Conservation (phyloP, 2,329 filamentous ascomycete genomes). For the Nothopassalora personata region DNA sequence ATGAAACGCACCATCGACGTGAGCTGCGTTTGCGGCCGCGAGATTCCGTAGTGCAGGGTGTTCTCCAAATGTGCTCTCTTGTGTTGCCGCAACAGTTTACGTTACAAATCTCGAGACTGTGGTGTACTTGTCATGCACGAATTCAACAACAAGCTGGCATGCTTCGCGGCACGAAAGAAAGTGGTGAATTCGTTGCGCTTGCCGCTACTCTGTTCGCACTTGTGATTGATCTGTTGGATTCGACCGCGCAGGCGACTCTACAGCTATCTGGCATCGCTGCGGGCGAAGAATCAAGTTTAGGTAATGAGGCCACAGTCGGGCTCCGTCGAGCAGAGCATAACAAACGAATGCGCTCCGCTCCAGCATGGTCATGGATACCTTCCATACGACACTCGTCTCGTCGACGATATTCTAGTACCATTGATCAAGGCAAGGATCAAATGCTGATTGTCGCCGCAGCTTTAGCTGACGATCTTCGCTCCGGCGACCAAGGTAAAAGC, state of each 20-base stretch:
- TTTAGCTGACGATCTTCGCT: slow-evolving; percentile 23
- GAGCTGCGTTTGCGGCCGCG: slow-evolving; percentile 25
- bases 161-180: slow-evolving; percentile 12
- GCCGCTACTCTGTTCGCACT: slow-evolving; percentile 38
- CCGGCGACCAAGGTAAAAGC: background rate
- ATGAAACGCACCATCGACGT: slow-evolving; percentile 27
- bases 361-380: slow-evolving; percentile 24
- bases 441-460: slow-evolving; percentile 22
- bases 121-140: slow-evolving; percentile 27
- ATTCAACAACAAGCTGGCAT: slow-evolving; percentile 14
- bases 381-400: background rate
- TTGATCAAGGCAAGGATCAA: slow-evolving; percentile 22
- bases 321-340: background rate
- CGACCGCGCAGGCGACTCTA: slow-evolving; percentile 24
- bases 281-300: slow-evolving; percentile 8
- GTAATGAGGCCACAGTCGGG: background rate
- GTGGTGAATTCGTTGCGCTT: slow-evolving; percentile 36
- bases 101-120: slow-evolving; percentile 22
- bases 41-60: slow-evolving; percentile 15
- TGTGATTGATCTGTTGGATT: slow-evolving; percentile 28
- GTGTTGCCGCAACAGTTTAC: slow-evolving; percentile 25
- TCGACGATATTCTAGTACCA: slow-evolving; percentile 6
- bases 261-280: slow-evolving; percentile 24
- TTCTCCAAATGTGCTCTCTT: slow-evolving; percentile 27
- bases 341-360: background rate